Conservation (phyloP, 345 rosid genomes). For the Murraya koenigii region DNA sequence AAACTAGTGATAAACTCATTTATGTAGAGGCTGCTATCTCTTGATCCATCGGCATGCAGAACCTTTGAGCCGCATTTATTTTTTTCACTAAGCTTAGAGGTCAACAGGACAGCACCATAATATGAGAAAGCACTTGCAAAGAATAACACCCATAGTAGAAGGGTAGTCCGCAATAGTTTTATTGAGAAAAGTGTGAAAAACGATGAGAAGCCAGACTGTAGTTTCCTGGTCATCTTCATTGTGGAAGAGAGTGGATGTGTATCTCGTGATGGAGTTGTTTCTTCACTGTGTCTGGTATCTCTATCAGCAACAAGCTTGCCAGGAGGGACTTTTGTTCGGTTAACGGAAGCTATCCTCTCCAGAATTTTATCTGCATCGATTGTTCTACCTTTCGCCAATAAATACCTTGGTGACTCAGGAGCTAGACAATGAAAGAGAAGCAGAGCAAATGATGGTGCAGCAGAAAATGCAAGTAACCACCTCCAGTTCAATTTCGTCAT, state of each 20-base stretch:
- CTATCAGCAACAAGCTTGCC: slow-evolving; percentile 43
- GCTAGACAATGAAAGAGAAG: slow-evolving; percentile 33
- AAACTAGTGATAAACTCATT: slow-evolving; percentile 7
- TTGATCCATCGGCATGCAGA: not conserved
- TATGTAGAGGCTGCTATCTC: slow-evolving; percentile 25
- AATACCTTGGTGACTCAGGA: slow-evolving; percentile 65
- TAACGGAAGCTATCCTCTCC: slow-evolving; percentile 41
- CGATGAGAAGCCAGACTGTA: slow-evolving; percentile 30
- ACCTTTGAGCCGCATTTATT: slow-evolving; percentile 22
- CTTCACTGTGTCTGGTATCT: slow-evolving; percentile 20
- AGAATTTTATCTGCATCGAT: slow-evolving; percentile 39
- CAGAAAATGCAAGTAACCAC: slow-evolving; percentile 57
- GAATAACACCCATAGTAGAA: slow-evolving; percentile 48
- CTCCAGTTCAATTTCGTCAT: slow-evolving; percentile 61
- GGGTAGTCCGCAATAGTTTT: slow-evolving; percentile 37
- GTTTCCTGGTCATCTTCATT: not conserved
- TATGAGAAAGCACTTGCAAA: slow-evolving; percentile 59
- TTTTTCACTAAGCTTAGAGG: slow-evolving; percentile 42
- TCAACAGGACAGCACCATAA: slow-evolving; percentile 54
- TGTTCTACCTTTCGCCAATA: slow-evolving; percentile 44
- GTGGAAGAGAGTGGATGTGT: slow-evolving; percentile 15
- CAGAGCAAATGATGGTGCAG: slow-evolving; percentile 48
- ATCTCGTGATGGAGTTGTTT: slow-evolving; percentile 6
- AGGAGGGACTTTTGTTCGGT: slow-evolving; percentile 37
- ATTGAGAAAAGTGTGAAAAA: slow-evolving; percentile 45